Base-by-base conservation (phyloP, 2,329 filamentous ascomycete genomes). In the Amphichorda felina region DNA sequence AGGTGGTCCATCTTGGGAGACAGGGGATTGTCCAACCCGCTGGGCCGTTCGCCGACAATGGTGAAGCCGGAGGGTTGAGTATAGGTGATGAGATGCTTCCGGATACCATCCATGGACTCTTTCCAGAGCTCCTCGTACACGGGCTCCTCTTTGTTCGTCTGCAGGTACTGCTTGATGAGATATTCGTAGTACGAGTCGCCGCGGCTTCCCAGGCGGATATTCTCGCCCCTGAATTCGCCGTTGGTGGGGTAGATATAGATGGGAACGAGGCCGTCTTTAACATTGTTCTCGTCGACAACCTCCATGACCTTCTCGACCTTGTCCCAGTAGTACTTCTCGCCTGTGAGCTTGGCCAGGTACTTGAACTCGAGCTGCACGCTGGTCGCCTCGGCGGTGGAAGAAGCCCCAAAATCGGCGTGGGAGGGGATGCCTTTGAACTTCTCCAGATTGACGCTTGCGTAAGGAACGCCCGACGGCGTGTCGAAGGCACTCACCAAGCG, bases 151-250 rank as follows among this genome's bases (percentile, higher is more conserved):
- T 82, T 77, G 38, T 83, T 84, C 10, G 91, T 98, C 58, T 98
- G 91, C 15, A 95, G 69, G 54, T 94, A 96, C 56, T 98, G 91
- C 63, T 98, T 98, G 66, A 96, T 93, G 34, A 98, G 75, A 56
- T 98, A 98, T 61, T 98, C 86, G 60, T 98, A 98, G 61, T 96
- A 98, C 33, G 88, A 95, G 63, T 98, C 91, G 31, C 91, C 91
- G 41, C 91, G 76, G 54, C 86, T 95, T 27, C 91, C 91, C 16
- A 96, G 70, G 14, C 91, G 82, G 49, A 98, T 89, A 51, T 95
- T 94, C 15, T 76, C 61, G 15, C 85, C 86, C 34, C 75, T 72
- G 60, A 96, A 98, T 36, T 75, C 63, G 38, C 91, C 91, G 10
- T 66, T 76, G 19, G 78, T 73, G 4, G 91, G 76, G 53, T 86